These are phyloP conservation scores for Xylaria sp. DNA, from an alignment of 2,329 filamentous ascomycete genomes.

Conservation along the genomic window DNA sequence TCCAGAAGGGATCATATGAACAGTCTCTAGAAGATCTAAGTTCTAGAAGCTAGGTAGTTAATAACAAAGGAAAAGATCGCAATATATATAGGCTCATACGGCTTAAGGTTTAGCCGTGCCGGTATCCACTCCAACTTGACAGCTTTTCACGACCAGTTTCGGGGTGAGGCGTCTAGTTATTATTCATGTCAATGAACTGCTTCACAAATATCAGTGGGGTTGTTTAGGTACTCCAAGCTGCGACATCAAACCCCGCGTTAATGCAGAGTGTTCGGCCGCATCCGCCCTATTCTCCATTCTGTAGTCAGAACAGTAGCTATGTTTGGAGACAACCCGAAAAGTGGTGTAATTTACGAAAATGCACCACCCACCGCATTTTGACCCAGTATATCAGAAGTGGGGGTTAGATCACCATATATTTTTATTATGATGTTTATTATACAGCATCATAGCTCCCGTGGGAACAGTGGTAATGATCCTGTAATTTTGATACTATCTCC, in stretches of 20 bases:
- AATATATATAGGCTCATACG: no score
- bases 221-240: constrained; percentile 4
- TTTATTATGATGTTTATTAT: not conserved
- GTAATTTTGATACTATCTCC: not conserved
- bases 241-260: constrained; percentile 5
- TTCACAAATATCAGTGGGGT: not conserved
- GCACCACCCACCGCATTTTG: not conserved
- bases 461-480: not conserved
- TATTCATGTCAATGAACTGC: not conserved
- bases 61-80: no score
- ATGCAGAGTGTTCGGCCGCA: not conserved
- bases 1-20: no score
- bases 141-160: not conserved
- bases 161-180: not conserved
- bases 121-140: no score
- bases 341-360: constrained; percentile 15
- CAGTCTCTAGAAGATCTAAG: no score
- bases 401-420: constrained; percentile 5
- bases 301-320: not conserved
- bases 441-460: not conserved
- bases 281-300: not conserved
- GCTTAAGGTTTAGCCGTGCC: no score
- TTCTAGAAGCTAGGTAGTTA: no score
- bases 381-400: constrained; percentile 15
- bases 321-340: constrained; percentile 3